A percentile compares a stretch with the other conserved stretches of the same genome.
Conservation (phyloP, 2,329 filamentous ascomycete species). For the Madurella mycetomatis region DNA sequence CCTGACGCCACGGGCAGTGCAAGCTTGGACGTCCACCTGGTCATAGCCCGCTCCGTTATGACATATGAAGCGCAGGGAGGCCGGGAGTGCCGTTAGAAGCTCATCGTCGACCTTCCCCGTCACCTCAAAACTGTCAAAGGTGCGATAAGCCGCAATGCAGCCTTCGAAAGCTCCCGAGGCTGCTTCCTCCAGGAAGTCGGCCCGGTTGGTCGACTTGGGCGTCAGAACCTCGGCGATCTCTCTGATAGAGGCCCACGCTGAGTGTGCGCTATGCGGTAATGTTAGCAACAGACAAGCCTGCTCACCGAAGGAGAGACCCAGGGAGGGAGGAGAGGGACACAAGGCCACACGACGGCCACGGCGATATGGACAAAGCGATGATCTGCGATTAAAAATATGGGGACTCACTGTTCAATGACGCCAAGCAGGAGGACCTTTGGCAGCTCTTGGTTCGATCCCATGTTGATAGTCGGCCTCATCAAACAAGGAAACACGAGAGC, state of each 20-base stretch:
- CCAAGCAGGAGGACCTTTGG: conserved; percentile 62
- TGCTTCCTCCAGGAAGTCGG: conserved; percentile 66
- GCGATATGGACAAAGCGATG: too few relatives aligned
- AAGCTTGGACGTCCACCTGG: conserved; percentile 69
- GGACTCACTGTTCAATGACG: conserved; percentile 56
- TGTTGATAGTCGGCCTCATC: neutral
- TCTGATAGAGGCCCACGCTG: conserved; percentile 58
- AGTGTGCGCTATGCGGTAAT: conserved; percentile 50
- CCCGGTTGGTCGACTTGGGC: conserved; percentile 57
- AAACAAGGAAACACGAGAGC: too few relatives aligned
- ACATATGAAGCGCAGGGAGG: conserved; percentile 53
- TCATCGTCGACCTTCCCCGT: conserved; percentile 70
- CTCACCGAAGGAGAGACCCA: too few relatives aligned
- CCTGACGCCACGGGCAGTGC: conserved; percentile 59
- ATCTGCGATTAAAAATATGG: neutral
- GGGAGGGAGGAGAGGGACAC: too few relatives aligned
- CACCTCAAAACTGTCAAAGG: conserved; percentile 58
- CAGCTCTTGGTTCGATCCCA: conserved; percentile 9
- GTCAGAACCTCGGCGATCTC: conserved; percentile 61
- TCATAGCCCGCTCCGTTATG: conserved; percentile 79
- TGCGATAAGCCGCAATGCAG: conserved; percentile 63
- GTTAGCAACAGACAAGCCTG: neutral
- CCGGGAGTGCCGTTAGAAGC: conserved; percentile 55
- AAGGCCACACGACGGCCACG: neutral
- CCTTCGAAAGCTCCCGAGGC: conserved; percentile 61